phyloP scores from a whole-genome alignment of 2,329 filamentous ascomycete genomes.

The Pezicula carpinea region DNA sequence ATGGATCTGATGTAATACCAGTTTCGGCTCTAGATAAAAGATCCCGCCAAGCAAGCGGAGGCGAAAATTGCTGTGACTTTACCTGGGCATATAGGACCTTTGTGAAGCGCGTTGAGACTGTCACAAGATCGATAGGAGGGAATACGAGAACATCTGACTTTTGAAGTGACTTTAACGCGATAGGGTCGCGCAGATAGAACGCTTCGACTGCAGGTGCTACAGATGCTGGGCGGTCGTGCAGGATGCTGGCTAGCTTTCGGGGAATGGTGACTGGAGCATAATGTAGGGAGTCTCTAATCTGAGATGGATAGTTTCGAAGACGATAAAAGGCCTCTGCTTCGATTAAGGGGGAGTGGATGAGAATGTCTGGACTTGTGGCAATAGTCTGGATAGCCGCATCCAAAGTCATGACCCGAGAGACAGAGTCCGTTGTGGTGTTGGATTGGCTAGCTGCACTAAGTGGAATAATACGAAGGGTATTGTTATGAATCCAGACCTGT shows the following conservation, averaged over 20 bases:
- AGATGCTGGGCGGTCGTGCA: slow-evolving; percentile 70
- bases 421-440: slow-evolving; percentile 31
- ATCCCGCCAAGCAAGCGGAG: slow-evolving; percentile 49
- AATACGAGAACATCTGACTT: slow-evolving; percentile 56
- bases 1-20: slow-evolving; percentile 22
- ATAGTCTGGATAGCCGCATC: slow-evolving; percentile 61
- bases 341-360: slow-evolving; percentile 69
- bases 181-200: slow-evolving; percentile 86
- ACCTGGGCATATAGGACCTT: slow-evolving; percentile 88
- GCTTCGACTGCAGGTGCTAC: slow-evolving; percentile 82
- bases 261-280: slow-evolving; percentile 70
- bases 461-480: slow-evolving; percentile 71
- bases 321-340: slow-evolving; percentile 91
- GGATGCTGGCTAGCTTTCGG: slow-evolving; percentile 72
- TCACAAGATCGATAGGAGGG: slow-evolving; percentile 73
- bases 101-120: slow-evolving; percentile 75
- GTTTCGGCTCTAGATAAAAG: slow-evolving; percentile 29
- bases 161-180: slow-evolving; percentile 64
- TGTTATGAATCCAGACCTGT: slow-evolving; percentile 78
- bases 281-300: slow-evolving; percentile 73
- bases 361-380: slow-evolving; percentile 44
- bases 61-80: slow-evolving; percentile 75
- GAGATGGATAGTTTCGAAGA: slow-evolving; percentile 74
- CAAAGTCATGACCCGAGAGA: slow-evolving; percentile 50
- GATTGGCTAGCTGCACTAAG: slow-evolving; percentile 34